A percentile compares a stretch with the other conserved stretches of the same genome.
Conservation (phyloP, 768 basidiomycete genomes). For the Collybiopsis luxurians region DNA sequence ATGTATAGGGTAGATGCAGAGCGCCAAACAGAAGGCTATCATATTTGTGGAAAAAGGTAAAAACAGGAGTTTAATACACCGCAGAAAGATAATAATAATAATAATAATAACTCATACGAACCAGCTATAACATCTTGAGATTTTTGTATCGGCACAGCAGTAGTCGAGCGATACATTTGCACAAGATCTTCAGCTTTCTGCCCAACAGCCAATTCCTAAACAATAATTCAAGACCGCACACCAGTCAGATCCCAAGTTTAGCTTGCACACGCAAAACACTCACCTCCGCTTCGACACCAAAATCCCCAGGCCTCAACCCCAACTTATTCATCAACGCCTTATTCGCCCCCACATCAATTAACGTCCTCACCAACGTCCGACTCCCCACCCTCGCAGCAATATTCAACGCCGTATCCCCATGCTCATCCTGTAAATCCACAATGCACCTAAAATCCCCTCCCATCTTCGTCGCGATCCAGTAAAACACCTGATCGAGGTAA, state of each 20-base stretch:
- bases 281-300: constrained; percentile 91
- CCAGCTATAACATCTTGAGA: constrained; percentile 85
- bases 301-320: constrained; percentile 90
- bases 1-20: constrained; percentile 8
- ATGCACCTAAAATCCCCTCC: constrained; percentile 74
- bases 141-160: constrained; percentile 78
- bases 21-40: constrained; percentile 42
- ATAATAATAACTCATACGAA: no score
- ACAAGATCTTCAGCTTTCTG: constrained; percentile 80
- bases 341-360: constrained; percentile 93
- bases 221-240: background rate
- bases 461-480: constrained; percentile 79
- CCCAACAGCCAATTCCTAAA: constrained; percentile 66
- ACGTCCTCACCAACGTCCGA: constrained; percentile 76
- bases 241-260: background rate
- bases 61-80: no score
- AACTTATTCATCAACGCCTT: constrained; percentile 87
- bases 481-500: constrained; percentile 88
- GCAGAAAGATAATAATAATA: no score
- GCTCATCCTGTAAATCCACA: constrained; percentile 89
- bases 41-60: no score
- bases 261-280: constrained; percentile 16
- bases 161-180: constrained; percentile 67
- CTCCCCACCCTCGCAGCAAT: constrained; percentile 95
- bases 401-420: constrained; percentile 95